Base-by-base conservation (phyloP, 2,329 filamentous ascomycete species). In the Aspergillus jensenii region DNA sequence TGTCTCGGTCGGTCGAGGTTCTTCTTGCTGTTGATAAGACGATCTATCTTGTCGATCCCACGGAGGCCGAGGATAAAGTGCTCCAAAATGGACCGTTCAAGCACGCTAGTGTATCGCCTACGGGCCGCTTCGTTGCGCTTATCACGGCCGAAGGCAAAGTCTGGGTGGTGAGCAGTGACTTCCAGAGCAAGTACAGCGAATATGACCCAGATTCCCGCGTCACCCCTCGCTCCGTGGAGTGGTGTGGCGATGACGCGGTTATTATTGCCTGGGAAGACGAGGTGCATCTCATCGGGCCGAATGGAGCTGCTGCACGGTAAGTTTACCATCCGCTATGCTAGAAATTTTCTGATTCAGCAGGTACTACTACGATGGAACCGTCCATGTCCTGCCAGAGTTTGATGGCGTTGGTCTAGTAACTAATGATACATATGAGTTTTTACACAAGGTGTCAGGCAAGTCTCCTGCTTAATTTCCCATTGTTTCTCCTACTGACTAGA, bases 231-330 rank as follows among this genome's bases (percentile, higher is more conserved):
- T 91, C 95, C 62, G 83, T 99, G 60, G 89, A 95, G 67, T 99
- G 95, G 95, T 99, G 95, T 73, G 95, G 95, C 5, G 93, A 95
- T 67, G 93, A 98, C 74, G 91, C 93, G 14, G 90, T 95, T 3
- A 86, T 96, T 27, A 86, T 99, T 67, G 93, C 93, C 0, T 99
- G 95, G 95, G 95, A 98, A 70, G 95, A 99, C 70, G 95, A 99
- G 74, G 88, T 99, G 4, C 95, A 97, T 70, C 83, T 99, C 27
- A 89, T 99, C 59, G 95, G 93, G 0, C 91, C 92, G 0, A 89
- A 88, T 39, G 91, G 91, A 44, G 85, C 89, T 9, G 87, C 89
- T 5, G 86, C 83, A 31, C 87, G 83, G 74, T 84, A 73, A 63
- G 71, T 59, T 14, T n/a, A 7, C n/a, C 51, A 17, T 33, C 27